Base-by-base conservation (phyloP, 2,329 filamentous ascomycete genomes). In the Fusarium anguioides region DNA sequence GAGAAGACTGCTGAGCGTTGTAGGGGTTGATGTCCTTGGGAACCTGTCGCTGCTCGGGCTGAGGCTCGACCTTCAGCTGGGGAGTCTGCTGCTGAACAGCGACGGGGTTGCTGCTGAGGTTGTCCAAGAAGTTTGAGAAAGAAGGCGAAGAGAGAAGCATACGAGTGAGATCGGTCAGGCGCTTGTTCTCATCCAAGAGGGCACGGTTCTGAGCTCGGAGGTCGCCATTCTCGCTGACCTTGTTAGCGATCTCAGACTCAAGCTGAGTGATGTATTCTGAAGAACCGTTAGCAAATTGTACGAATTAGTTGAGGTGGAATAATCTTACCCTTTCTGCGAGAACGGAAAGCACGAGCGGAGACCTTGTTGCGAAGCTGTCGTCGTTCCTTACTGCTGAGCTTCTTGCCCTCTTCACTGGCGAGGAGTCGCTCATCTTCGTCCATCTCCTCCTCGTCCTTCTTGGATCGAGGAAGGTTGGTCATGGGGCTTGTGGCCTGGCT, bases 301-400 rank as follows among this genome's bases (percentile, higher is more conserved):
- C 18, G 3, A 15, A 31, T n/a, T 23, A 3, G 14, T 24, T 40
- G 11, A 48, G n/a, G 9, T n/a, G 14, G 41, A 35, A 42, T 21
- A 3, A 68, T 75, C 86, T 84, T 89, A 97, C 95, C 95, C 86
- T 99, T 99, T 85, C 96, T 91, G 73, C 96, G 87, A n/a, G 94
- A 97, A 56, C 96, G 91, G 89, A 99, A 99, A 49, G 95, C 95
- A 71, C 96, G 93, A 65, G 96, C 96, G 39, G 96, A 99, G 6
- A 99, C 96, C 82, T 99, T 99, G 87, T 99, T 99, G 68, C 96
- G 89, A n/a, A 99, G 86, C 80, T 98, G 96, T 70, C 96, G 90
- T 62, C 96, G 90, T 81, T 98, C 94, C 82, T 98, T 98, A 84
- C 93, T 97, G 80, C 90, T 96, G n/a, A 99, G 87, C 84, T 97